Conservation (phyloP, 2,329 filamentous ascomycete species). For the Apiospora saccharicola region DNA sequence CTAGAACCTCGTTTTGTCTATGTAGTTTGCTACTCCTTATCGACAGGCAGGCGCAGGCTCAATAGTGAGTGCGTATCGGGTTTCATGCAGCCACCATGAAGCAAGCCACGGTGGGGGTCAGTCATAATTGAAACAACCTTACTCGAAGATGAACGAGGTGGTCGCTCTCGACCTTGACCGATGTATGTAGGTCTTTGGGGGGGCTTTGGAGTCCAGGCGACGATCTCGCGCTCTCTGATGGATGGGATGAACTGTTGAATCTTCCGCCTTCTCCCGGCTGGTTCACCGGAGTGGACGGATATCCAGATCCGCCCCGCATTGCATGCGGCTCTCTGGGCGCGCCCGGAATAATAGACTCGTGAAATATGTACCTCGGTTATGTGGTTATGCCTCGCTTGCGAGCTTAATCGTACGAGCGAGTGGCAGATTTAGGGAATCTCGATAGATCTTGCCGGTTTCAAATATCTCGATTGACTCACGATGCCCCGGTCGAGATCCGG, state of each 20-base stretch:
- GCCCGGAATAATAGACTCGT: neutral
- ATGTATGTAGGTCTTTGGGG: neutral
- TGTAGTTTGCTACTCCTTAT: neutral
- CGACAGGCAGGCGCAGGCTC: neutral
- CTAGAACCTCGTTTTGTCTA: neutral
- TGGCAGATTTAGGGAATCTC: neutral
- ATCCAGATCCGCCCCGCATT: neutral
- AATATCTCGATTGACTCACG: neutral
- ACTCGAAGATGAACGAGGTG: neutral
- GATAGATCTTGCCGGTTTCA: conserved; percentile 13
- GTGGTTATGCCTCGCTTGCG: neutral
- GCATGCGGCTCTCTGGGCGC: neutral
- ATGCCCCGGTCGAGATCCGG: neutral
- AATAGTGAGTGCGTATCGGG: neutral
- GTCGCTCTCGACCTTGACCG: neutral
- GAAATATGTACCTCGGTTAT: neutral
- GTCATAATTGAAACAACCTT: neutral
- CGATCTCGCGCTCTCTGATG: neutral
- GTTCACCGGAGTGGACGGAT: neutral
- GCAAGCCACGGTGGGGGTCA: conserved; percentile 12
- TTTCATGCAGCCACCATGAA: neutral
- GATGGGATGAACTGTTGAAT: neutral
- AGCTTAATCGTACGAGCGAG: neutral
- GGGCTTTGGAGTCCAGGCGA: neutral
- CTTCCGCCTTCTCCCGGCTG: neutral